Evolutionary conservation across 1,284 basidiomycete genomes (phyloP).

Genomic region (Tetrapyrgos nigripes): DNA sequence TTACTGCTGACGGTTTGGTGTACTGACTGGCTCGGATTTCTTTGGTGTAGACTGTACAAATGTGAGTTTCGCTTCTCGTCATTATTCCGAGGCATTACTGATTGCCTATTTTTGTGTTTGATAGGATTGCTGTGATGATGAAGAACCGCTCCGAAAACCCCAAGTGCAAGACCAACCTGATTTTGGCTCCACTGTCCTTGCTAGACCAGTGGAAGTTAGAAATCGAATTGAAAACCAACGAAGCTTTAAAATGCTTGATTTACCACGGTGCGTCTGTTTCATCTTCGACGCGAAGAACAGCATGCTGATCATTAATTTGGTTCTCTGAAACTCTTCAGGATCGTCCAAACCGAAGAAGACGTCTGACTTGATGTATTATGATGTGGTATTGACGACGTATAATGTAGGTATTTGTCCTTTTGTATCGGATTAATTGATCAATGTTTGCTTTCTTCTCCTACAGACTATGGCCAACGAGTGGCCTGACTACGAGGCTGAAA

Average conservation of each 20-base stretch:
- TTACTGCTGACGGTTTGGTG: not conserved
- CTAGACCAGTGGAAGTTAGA: slow-evolving; percentile 66
- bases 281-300: not conserved
- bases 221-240: slow-evolving; percentile 60
- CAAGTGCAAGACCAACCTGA: slow-evolving; percentile 56
- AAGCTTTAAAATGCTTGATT: slow-evolving; percentile 50
- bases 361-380: slow-evolving; percentile 53
- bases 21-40: not conserved
- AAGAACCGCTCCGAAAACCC: slow-evolving; percentile 51
- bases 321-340: slow-evolving; percentile 31
- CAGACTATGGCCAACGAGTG: slow-evolving; percentile 64
- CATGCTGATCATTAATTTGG: not conserved
- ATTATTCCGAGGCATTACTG: not conserved
- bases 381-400: slow-evolving; percentile 65
- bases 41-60: slow-evolving; percentile 48
- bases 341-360: slow-evolving; percentile 48
- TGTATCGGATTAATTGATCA: not conserved
- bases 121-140: slow-evolving; percentile 54
- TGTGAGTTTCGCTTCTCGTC: slow-evolving; percentile 34
- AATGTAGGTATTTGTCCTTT: slow-evolving; percentile 37
- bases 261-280: slow-evolving; percentile 54
- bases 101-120: not conserved
- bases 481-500: slow-evolving; percentile 57
- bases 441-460: slow-evolving; percentile 6
- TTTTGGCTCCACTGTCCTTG: slow-evolving; percentile 61